phyloP scores from a whole-genome alignment of 2,329 filamentous ascomycete genomes.

The Davidsoniella eucalypti region DNA sequence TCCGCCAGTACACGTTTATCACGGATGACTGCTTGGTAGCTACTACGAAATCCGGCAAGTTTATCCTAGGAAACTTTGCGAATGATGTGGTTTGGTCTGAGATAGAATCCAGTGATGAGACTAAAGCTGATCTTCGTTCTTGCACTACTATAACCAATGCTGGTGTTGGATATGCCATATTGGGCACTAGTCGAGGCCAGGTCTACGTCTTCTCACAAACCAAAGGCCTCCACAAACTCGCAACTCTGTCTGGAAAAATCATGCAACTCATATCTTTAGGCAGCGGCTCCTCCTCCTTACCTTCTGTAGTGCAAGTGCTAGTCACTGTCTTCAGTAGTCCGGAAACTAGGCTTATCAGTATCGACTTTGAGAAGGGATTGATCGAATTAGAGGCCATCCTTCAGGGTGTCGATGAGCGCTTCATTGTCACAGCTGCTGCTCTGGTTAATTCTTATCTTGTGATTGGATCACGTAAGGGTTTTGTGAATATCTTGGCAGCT shows the following conservation, averaged over 20 bases:
- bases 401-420: constrained; percentile 28
- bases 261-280: constrained; percentile 29
- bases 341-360: constrained; percentile 26
- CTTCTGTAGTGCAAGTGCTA: constrained; percentile 20
- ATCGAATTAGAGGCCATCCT: constrained; percentile 20
- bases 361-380: constrained; percentile 20
- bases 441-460: constrained; percentile 27
- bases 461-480: constrained; percentile 38
- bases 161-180: constrained; percentile 23
- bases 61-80: constrained; percentile 31
- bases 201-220: constrained; percentile 28
- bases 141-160: constrained; percentile 32
- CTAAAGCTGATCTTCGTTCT: constrained; percentile 24
- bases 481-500: constrained; percentile 24
- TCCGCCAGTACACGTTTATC: constrained; percentile 49
- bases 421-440: constrained; percentile 32
- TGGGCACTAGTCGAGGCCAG: constrained; percentile 33
- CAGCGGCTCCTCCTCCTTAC: constrained; percentile 15
- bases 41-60: constrained; percentile 41
- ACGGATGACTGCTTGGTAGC: constrained; percentile 35
- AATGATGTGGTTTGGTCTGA: constrained; percentile 26
- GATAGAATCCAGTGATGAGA: constrained; percentile 21
- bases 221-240: constrained; percentile 20
- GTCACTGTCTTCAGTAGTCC: constrained; percentile 30
- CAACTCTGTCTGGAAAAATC: constrained; percentile 30